Evolutionary conservation across 1,284 basidiomycete species (phyloP), one percentile per base, ranked within the genome.

Genomic region (Nidula niveotomentosa): DNA sequence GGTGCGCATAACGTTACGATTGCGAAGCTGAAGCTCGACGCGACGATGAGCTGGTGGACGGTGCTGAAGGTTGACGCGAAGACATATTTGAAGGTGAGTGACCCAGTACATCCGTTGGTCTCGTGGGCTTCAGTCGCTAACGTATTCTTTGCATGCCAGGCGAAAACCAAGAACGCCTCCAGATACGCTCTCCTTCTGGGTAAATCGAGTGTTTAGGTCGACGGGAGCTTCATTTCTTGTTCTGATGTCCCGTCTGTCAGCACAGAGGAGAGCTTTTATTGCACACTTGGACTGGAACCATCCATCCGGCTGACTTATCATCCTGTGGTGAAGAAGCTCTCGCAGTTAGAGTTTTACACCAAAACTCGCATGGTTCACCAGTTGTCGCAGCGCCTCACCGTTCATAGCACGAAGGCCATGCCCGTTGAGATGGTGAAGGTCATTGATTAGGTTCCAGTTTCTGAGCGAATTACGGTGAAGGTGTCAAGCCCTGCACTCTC

Each of bases 121-220:
- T 15, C n/a, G 12, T 30, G 30, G 30, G 30, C 30, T 30, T 30
- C 9, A 43, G 18, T 45, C 8, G 15, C 15, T 45, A 23, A 54
- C 8, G 23, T 41, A 18, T 33, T 17, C 37, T 53, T 35, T 53
- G 39, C 5, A 30, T 13, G 18, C 5, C 50, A 70, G 68, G 68
- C 69, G 10, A 63, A 60, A 33, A 65, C 71, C 33, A 65, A 58
- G 47, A 73, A 73, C 49, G 60, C 60, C 1, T 72, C 71, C 0
- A 66, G 72, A 15, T 72, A 65, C 46, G 64, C 68, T 6, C 54
- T 73, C n/a, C 56, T 73, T 35, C 46, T 53, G 6, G 71, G 70
- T 0, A 60, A 50, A 8, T 60, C 69, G 3, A 68, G 61, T 51
- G 58, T 72, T 6, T 73, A 69, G 44, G 66, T 73, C 13, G 69